Evolutionary conservation across 148 eudicot species (phyloP), one percentile per base, ranked within the genome.

Genomic region (Fagopyrum homotropicum): DNA sequence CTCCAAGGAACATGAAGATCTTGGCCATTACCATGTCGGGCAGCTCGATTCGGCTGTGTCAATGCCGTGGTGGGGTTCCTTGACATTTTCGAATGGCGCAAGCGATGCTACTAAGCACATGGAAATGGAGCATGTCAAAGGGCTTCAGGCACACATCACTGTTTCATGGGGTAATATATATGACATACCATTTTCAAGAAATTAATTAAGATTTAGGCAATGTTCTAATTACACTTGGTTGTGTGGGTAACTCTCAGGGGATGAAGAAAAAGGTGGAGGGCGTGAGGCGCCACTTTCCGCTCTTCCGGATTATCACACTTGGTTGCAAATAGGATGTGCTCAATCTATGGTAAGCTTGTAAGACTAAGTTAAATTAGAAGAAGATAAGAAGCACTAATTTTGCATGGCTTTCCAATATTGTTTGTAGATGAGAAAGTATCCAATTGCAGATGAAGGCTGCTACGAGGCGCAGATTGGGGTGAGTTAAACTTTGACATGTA

Each of bases 251-350:
- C 2, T 47, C 50, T 40, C 59, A 72, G 75, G 43, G 5, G 75
- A 72, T 48, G 54, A 49, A 52, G 40, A 72, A 29, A 29, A 22
- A 45, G 14, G 15, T 46, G 44, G 6, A 3, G 40, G 9, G 9
- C 17, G 57, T 72, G 44, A 72, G n/a, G 57, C 17, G n/a, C 17
- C 16, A 26, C 9, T 72, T 48, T 72, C 59, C 1, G 44, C 4
- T 43, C 22, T 49, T 30, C 75, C 57, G 7, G 44, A 72, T 19
- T 26, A 49, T 19, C 59, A 48, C 57, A 72, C 75, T 52, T 72
- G 71, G 71, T 40, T 72, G 17, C 49, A 72, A 29, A 49, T 72
- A 49, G 75, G 75, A 72, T 72, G 40, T 46, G 40, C 56, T 29
- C 30, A 26, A 52, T 52, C 75, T 49, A 22, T 26, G 59, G 75